Conservation (phyloP, 805 yeast genomes). For the Candida vaughaniae region DNA sequence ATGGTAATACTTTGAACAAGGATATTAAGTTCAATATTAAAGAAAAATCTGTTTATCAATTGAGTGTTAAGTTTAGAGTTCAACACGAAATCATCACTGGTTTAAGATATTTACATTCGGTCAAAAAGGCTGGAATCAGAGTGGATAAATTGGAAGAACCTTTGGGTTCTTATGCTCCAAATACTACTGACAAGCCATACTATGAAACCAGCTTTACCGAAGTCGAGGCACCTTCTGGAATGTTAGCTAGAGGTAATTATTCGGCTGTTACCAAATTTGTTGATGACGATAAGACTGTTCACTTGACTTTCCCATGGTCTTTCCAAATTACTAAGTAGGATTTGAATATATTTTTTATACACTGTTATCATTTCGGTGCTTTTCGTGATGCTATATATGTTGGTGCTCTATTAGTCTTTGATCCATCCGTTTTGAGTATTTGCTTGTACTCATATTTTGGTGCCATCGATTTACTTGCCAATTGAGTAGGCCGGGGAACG, state of each 20-base stretch:
- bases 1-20: constrained; percentile 54
- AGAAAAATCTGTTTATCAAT: constrained; percentile 72
- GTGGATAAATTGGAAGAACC: constrained; percentile 87
- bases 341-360: no score
- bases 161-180: constrained; percentile 89
- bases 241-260: constrained; percentile 84
- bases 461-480: constrained; percentile 1
- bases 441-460: constrained; percentile 4
- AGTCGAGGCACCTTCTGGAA: constrained; percentile 89
- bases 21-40: constrained; percentile 72
- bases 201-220: constrained; percentile 56
- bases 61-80: constrained; percentile 74
- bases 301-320: constrained; percentile 79
- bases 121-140: constrained; percentile 83
- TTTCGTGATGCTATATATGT: constrained; percentile 24
- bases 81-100: constrained; percentile 93
- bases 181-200: constrained; percentile 73
- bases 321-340: constrained; percentile 70
- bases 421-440: neutral
- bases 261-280: constrained; percentile 77
- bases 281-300: constrained; percentile 80
- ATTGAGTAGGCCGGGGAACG: neutral
- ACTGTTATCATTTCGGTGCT: no score
- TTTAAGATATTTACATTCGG: constrained; percentile 76
- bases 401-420: constrained; percentile 26